Base-by-base conservation (phyloP, 176 grass and related monocot species). In the Oryza glaberrima region DNA sequence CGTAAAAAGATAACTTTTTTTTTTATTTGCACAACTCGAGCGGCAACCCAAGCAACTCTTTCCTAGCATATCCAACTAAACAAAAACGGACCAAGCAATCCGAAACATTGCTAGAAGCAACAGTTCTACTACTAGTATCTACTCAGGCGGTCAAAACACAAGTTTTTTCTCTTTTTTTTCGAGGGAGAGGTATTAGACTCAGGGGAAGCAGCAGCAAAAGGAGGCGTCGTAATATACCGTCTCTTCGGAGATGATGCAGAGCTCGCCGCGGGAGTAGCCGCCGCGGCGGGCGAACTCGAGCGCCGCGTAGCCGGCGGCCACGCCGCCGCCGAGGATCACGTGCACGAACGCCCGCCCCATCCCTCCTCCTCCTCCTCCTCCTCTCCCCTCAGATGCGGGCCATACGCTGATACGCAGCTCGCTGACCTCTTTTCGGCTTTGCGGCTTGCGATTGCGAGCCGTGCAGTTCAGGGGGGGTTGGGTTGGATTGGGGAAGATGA, bases 161-260 rank as follows among this genome's bases (percentile, higher is more conserved):
- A 28, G 16, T 23, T 32, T 32, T 32, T 32, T 32, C 30, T 32
- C 25, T 32, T 32, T 38, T 61, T 20, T 10, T 63, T 30, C 11
- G 73, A 51, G 47, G 65, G 4, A 66, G 49, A 15, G 52, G 52
- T 15, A 41, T 6, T 5, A 7, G 52, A 77, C 14, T 71, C 30
- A 14, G 44, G 52, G 52, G 19, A 83, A 51, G 54, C 17, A 68
- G 9, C 20, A 63, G 54, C 54, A 1, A 15, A 34, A 54, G 41
- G 28, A 51, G 25, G 19, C 58, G 73, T 9, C 30, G 30, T 32
- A 32, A 63, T 41, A 1, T 46, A 83, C 81, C 41, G 70, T 25
- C 91, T 98, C 96, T 25, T 94, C 91, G 70, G 96, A 98, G 89
- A 98, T 95, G 87, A 98, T 95, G 85, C 96, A 98, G 73, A 98